Base-by-base conservation (phyloP, 768 basidiomycete species). In the Naganishia antarctica region DNA sequence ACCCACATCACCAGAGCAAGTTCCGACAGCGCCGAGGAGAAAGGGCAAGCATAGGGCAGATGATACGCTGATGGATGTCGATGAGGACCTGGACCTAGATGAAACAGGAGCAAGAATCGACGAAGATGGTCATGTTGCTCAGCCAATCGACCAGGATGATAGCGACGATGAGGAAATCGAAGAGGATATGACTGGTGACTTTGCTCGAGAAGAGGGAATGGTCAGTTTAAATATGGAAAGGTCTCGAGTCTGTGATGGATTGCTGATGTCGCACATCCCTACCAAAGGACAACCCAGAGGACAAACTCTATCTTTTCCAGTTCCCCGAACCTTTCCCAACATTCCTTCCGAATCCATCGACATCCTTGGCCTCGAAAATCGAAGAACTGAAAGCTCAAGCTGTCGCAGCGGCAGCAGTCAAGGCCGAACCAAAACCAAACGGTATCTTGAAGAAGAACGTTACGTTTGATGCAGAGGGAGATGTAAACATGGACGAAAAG, bases 321-420 rank as follows among this genome's bases (percentile, higher is more conserved):
- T 94, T 94, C 71, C 92, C 92, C 0, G 75, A 81, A 9, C 88
- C 90, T 0, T 92, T 96, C 77, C 91, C 91, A 0, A 82, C 80
- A 4, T 92, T 92, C 78, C 64, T 80, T 1, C 79, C 83, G 7
- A 71, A 79, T 7, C 67, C 76, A 8, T 66, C 78, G 21, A 71
- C 73, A 9, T 67, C 66, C 5, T 47, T 45, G 7, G 72, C 69
- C 32, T 51, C 67, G 26, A 79, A 81, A 49, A 73, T 80, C 44
- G 78, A 77, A 16, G 78, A 81, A 60, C 69, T 61, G n/a, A 66
- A 70, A 32, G 47, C 62, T 43, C 29, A 60, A 34, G 41, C 65
- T 21, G 68, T 63, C 49, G 60, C 61, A 28, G 59, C 65, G 9
- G 50, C 60, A 28, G 50, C 68, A 23, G 49, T 59, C 23, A 63